phyloP scores from a whole-genome alignment of 106 monocot species.

The Vanilla planifolia region DNA sequence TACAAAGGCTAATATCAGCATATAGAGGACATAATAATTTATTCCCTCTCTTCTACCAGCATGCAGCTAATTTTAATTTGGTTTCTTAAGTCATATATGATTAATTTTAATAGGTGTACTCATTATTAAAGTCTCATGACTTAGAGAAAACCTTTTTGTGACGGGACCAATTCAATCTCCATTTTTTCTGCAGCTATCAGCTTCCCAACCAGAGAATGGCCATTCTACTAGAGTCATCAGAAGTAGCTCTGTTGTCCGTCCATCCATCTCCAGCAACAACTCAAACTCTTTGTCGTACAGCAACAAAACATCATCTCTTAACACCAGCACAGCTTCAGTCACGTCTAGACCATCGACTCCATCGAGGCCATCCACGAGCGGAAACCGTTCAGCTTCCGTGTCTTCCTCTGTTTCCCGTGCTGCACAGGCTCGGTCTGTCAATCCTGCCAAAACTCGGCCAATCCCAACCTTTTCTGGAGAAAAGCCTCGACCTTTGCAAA shows the following conservation, averaged over 20 bases:
- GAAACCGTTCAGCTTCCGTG: conserved; percentile 25
- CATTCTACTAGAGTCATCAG: conserved; percentile 34
- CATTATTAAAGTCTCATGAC: neutral
- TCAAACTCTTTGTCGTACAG: conserved; percentile 34
- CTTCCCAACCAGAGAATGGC: conserved; percentile 34
- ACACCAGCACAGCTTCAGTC: conserved; percentile 55
- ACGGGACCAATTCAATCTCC: neutral
- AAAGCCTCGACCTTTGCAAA: conserved; percentile 20
- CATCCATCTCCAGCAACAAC: conserved; percentile 28
- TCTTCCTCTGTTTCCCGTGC: conserved; percentile 24
- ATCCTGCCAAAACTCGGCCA: conserved; percentile 48
- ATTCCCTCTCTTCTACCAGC: neutral
- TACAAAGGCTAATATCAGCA: too few relatives aligned
- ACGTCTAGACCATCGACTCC: conserved; percentile 78
- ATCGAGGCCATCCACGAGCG: conserved; percentile 23
- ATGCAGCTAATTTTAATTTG: neutral
- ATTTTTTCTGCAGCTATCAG: conserved; percentile 31
- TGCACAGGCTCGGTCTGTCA: conserved; percentile 36
- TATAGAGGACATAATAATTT: neutral
- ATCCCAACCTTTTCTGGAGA: conserved; percentile 16
- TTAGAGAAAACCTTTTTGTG: too few relatives aligned
- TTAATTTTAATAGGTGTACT: neutral
- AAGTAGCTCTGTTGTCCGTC: conserved; percentile 52
- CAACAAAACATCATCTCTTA: conserved; percentile 46
- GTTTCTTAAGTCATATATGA: neutral